phyloP scores from a whole-genome alignment of 2,329 filamentous ascomycete species.

The Epicoccum sorghinum region DNA sequence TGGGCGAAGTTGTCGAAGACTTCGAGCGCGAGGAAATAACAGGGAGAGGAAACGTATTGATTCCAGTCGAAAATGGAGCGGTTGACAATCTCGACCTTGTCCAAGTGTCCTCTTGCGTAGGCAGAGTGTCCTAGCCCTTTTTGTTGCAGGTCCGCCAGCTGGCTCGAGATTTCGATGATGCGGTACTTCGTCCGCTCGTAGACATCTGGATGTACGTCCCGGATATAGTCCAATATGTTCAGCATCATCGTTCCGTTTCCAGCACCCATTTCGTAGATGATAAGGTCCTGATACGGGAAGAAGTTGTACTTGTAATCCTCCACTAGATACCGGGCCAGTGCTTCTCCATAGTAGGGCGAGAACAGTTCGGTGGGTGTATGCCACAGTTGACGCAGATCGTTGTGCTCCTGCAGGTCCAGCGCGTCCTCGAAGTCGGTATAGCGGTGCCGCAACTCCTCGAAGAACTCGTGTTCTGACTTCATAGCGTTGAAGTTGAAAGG shows the following conservation, averaged over 20 bases:
- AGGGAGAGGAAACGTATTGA: conserved; percentile 84
- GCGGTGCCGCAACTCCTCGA: conserved; percentile 73
- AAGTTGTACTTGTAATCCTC: conserved; percentile 94
- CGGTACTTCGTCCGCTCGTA: conserved; percentile 93
- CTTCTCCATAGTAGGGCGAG: conserved; percentile 94
- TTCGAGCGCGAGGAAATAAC: conserved; percentile 97
- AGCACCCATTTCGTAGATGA: conserved; percentile 98
- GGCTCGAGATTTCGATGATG: conserved; percentile 92
- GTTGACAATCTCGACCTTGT: conserved; percentile 94
- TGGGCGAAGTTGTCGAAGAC: conserved; percentile 99
- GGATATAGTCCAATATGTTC: conserved; percentile 96
- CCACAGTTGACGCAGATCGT: conserved; percentile 89
- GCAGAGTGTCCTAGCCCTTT: conserved; percentile 71
- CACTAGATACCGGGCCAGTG: conserved; percentile 93
- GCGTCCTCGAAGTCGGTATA: conserved; percentile 91
- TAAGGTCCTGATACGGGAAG: conserved; percentile 94
- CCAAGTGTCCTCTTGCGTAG: conserved; percentile 74
- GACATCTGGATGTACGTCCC: conserved; percentile 84
- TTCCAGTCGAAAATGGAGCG: conserved; percentile 94
- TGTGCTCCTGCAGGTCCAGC: conserved; percentile 73
- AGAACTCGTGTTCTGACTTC: conserved; percentile 84
- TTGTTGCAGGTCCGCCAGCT: conserved; percentile 78
- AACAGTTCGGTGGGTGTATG: conserved; percentile 98
- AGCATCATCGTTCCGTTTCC: conserved; percentile 97
- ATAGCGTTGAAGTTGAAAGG: conserved; percentile 87